phyloP scores from a whole-genome alignment of 1,284 basidiomycete genomes.

The Fistulinella cinereoalba region DNA sequence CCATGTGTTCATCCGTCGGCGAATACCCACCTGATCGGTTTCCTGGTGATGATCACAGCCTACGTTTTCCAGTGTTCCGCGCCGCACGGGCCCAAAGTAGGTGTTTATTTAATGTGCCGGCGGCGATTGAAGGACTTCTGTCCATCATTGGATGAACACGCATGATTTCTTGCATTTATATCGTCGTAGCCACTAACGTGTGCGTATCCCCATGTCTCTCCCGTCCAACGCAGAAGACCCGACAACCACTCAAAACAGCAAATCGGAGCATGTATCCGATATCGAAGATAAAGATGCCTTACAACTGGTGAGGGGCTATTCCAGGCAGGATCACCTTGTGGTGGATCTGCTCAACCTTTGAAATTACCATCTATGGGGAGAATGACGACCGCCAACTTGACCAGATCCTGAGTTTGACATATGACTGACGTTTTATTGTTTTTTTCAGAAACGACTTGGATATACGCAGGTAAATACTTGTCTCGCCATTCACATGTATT shows the following conservation, averaged over 20 bases:
- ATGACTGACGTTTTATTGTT: slow-evolving; percentile 46
- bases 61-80: too few species aligned
- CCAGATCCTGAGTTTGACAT: slow-evolving; percentile 84
- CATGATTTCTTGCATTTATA: slow-evolving; percentile 12
- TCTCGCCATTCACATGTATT: slow-evolving; percentile 2
- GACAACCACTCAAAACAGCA: slow-evolving; percentile 7
- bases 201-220: too few species aligned
- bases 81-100: too few species aligned
- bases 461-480: slow-evolving; percentile 67
- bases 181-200: neutral
- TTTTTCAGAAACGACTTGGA: slow-evolving; percentile 64
- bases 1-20: too few species aligned
- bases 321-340: slow-evolving; percentile 28
- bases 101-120: too few species aligned
- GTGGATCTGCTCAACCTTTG: slow-evolving; percentile 31
- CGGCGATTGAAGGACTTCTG: too few species aligned
- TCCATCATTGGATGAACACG: too few species aligned
- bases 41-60: too few species aligned
- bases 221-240: slow-evolving; percentile 3
- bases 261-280: slow-evolving; percentile 10
- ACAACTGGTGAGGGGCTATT: slow-evolving; percentile 54
- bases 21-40: too few species aligned
- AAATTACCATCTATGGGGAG: slow-evolving; percentile 73
- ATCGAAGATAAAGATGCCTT: slow-evolving; percentile 49
- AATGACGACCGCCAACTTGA: slow-evolving; percentile 65